Evolutionary conservation across 495 filamentous ascomycete species (phyloP).

Genomic region (Aspergillus conjunctus): DNA sequence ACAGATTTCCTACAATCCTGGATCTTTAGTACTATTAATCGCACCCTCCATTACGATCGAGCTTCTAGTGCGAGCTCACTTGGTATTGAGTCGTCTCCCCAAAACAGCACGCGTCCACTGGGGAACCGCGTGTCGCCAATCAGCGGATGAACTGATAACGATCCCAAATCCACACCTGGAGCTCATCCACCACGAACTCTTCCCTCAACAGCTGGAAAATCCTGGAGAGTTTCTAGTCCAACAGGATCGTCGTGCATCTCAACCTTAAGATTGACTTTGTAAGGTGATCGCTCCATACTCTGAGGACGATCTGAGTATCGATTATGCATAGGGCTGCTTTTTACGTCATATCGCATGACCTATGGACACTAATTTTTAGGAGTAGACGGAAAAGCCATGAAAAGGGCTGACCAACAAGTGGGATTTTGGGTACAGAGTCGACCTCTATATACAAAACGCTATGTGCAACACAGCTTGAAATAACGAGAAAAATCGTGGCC

Average conservation of each 20-base stretch:
- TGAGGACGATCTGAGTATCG: too few relatives aligned
- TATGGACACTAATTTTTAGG: background rate
- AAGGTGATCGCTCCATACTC: too few relatives aligned
- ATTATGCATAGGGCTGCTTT: background rate
- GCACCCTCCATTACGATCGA: background rate
- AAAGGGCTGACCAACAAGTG: constrained; percentile 18
- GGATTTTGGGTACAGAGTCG: constrained; percentile 18
- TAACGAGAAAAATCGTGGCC: constrained; percentile 4
- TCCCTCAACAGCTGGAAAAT: background rate
- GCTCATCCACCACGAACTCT: background rate
- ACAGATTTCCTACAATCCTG: constrained; percentile 1
- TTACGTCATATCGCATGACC: background rate
- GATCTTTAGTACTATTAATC: background rate
- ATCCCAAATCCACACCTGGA: background rate
- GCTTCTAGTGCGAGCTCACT: too few relatives aligned
- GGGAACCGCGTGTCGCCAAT: constrained; percentile 12
- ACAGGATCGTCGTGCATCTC: too few relatives aligned
- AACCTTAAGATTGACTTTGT: too few relatives aligned
- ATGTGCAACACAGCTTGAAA: constrained; percentile 18
- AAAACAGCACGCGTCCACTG: constrained; percentile 3
- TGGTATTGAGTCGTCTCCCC: background rate
- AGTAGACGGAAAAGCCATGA: background rate
- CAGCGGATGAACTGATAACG: constrained; percentile 14
- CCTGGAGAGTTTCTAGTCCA: too few relatives aligned
- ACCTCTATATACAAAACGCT: constrained; percentile 21